Evolutionary conservation across 257 asterid species (phyloP).

Genomic region (Haberlea rhodopensis): DNA sequence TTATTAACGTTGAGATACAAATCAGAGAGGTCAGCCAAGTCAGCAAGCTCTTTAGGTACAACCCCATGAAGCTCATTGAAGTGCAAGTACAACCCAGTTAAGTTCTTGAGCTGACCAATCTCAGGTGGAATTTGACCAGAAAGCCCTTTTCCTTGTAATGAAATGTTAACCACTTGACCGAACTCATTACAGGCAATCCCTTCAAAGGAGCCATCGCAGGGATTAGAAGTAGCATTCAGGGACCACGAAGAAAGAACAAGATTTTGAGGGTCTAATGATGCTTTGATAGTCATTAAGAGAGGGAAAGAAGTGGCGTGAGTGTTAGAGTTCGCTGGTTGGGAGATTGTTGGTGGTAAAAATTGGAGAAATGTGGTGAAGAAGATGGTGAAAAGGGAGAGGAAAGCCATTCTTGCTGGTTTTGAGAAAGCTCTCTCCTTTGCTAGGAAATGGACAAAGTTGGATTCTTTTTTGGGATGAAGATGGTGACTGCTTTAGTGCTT

Average conservation of each 20-base stretch:
- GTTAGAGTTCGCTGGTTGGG: conserved; percentile 24
- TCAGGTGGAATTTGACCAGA: conserved; percentile 75
- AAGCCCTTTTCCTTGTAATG: conserved; percentile 88
- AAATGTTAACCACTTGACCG: conserved; percentile 78
- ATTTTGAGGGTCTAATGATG: conserved; percentile 73
- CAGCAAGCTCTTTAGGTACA: conserved; percentile 79
- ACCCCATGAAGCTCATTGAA: conserved; percentile 80
- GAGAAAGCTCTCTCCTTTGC: conserved; percentile 31
- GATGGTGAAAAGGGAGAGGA: conserved; percentile 29
- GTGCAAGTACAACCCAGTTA: conserved; percentile 89
- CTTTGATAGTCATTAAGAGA: conserved; percentile 61
- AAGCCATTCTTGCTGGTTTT: conserved; percentile 36
- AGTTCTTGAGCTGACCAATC: conserved; percentile 70
- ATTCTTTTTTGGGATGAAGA: conserved; percentile 24
- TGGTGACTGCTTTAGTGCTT: too few species aligned
- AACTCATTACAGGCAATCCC: conserved; percentile 77
- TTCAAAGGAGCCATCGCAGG: conserved; percentile 65
- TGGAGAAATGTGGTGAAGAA: conserved; percentile 30
- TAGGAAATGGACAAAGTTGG: conserved; percentile 17
- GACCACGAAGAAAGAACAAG: conserved; percentile 78
- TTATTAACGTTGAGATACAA: conserved; percentile 88
- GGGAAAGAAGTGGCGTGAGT: conserved; percentile 34
- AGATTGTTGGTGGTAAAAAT: conserved; percentile 22
- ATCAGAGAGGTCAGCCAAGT: conserved; percentile 67
- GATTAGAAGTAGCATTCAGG: conserved; percentile 42